Conservation (phyloP, 345 rosid genomes). For the Linum trigynum region DNA sequence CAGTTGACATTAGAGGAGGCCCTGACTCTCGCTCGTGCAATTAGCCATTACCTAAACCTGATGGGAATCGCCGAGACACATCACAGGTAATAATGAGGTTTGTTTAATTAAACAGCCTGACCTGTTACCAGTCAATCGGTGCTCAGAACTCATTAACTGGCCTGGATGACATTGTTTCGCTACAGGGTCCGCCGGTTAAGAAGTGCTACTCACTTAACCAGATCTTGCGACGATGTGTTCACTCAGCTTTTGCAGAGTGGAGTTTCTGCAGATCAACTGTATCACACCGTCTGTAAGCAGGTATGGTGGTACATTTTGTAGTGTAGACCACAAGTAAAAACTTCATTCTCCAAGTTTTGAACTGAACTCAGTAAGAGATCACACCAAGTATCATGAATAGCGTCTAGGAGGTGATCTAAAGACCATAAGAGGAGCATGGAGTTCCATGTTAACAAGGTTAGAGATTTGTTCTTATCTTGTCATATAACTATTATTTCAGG, state of each 20-base stretch:
- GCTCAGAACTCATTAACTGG: neutral
- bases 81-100: constrained; percentile 45
- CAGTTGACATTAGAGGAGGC: constrained; percentile 83
- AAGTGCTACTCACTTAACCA: constrained; percentile 45
- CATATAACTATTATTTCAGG: constrained; percentile 37
- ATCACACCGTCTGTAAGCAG: constrained; percentile 81
- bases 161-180: neutral
- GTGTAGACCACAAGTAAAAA: neutral
- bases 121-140: no score
- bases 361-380: neutral
- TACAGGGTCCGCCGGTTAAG: constrained; percentile 70
- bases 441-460: neutral
- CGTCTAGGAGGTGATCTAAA: neutral
- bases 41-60: constrained; percentile 81
- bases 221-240: constrained; percentile 91
- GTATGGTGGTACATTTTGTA: constrained; percentile 22
- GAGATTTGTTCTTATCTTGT: neutral
- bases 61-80: constrained; percentile 96
- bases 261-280: constrained; percentile 65
- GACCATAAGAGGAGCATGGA: neutral
- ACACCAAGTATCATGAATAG: neutral
- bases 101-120: neutral
- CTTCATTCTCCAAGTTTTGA: neutral
- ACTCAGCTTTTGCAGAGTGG: constrained; percentile 73
- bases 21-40: constrained; percentile 76